A percentile compares a stretch with the other conserved stretches of the same genome.
phyloP scores from a whole-genome alignment of 2,329 filamentous ascomycete species.

The Thielaviopsis ethacetica region DNA sequence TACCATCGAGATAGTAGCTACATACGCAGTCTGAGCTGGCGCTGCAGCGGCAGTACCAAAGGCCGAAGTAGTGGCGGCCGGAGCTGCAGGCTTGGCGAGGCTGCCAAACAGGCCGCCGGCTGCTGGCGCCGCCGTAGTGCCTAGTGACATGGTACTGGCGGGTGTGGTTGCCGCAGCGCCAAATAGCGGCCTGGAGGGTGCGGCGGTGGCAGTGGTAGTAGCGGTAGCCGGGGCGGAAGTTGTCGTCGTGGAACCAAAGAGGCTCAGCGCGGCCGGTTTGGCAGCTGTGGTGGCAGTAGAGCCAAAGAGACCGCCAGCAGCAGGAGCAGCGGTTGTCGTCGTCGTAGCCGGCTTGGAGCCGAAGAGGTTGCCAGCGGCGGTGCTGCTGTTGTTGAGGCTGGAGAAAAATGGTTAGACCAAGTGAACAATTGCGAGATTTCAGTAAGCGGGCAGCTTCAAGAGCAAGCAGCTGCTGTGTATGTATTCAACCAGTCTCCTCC shows the following conservation, averaged over 20 bases:
- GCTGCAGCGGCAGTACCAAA: background rate
- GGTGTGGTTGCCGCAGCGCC: background rate
- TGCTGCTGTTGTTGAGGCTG: background rate
- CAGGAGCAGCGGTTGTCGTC: slow-evolving; percentile 4
- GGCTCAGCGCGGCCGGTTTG: slow-evolving; percentile 15
- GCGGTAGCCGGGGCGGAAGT: background rate
- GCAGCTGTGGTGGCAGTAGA: slow-evolving; percentile 12
- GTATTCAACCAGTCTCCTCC: background rate
- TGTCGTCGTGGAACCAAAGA: slow-evolving; percentile 17
- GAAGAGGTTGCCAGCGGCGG: slow-evolving; percentile 6
- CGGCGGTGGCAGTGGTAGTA: background rate
- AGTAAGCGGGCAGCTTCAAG: background rate
- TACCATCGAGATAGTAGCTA: background rate
- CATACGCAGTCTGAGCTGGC: background rate
- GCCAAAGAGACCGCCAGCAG: slow-evolving; percentile 17
- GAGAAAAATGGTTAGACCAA: background rate
- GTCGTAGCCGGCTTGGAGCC: slow-evolving; percentile 9
- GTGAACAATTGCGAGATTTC: background rate
- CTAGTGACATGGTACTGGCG: background rate
- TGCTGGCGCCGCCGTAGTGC: slow-evolving; percentile 11
- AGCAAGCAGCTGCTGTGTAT: background rate
- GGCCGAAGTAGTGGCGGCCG: background rate
- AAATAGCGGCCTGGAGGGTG: background rate
- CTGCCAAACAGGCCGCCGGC: slow-evolving; percentile 12
- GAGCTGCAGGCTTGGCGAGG: background rate